Base-by-base conservation (phyloP, 2,329 filamentous ascomycete species). In the Daldinia sp. region DNA sequence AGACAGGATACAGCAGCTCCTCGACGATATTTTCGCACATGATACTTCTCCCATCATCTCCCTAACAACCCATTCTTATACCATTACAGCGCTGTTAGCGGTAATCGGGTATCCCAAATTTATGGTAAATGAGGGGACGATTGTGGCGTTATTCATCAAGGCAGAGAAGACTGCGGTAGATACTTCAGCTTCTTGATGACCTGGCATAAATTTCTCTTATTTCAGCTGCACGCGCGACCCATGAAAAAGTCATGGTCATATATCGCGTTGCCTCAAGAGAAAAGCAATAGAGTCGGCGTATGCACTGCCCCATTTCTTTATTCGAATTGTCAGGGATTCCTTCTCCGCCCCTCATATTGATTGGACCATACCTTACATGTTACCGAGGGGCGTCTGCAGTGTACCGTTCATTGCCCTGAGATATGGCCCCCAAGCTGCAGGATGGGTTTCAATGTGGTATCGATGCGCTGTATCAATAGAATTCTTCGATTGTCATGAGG, bases 31-130 rank as follows among this genome's bases (percentile, higher is more conserved):
- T 11, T 69, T 69, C 21, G 25, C 53, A 5, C 35, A 63, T 17
- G 60, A 69, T 47, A 19, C 34, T 15, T 60, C 62, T 6, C 54
- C 39, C 1, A 56, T 69, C 25, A 59, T 69, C 23, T 64, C 65
- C 1, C 29, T 69, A 3, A 69, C 60, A 7, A 66, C 67, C 1
- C 67, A 69, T 37, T 69, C 67, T 1, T 69, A 68, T 30, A 39
- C 67, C n/a, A 49, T 69, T 11, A 61, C 60, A 1, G 55, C 41
- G 5, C 53, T 69, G 9, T 55, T 66, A 3, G 29, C 41, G 17
- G 29, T 49, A 2, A 17, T 68, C 3, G 55, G 58, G n/a, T 35
- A 55, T 11, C 39, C 54, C 7, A 32, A 41, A 1, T 68, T 63
- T 11, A 54, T 61, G 10, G 50, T 69, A 1, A 58, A 45, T 15